These are phyloP conservation scores for Aureoboletus auriporus DNA, from an alignment of 768 basidiomycete species.

Conservation along the genomic window DNA sequence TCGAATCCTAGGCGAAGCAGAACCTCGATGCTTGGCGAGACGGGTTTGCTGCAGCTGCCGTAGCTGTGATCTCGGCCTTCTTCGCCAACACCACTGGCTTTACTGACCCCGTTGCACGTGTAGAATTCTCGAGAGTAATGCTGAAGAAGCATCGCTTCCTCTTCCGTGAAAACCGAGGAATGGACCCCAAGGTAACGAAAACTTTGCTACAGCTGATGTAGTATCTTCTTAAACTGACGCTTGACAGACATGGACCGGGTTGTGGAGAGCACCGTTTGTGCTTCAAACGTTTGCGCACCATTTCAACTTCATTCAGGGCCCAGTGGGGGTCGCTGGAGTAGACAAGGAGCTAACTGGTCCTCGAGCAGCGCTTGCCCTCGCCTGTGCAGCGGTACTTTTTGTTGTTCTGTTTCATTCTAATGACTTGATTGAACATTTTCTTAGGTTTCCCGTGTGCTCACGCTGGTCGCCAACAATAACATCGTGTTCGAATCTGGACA, in stretches of 20 bases:
- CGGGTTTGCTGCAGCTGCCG: too few species aligned
- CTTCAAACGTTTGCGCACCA: conserved; percentile 1
- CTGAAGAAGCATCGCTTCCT: too few species aligned
- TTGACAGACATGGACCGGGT: not conserved
- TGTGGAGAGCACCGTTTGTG: not conserved
- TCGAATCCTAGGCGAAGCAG: too few species aligned
- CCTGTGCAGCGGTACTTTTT: not conserved
- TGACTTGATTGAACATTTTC: not conserved
- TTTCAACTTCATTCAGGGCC: not conserved
- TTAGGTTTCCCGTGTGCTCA: not conserved
- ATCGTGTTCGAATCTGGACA: not conserved
- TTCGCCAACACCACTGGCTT: too few species aligned
- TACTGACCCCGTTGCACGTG: too few species aligned
- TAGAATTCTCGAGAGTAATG: too few species aligned
- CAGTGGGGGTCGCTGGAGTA: not conserved
- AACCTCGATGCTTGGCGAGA: too few species aligned
- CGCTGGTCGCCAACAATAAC: not conserved
- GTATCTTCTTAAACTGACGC: too few species aligned
- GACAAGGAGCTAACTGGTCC: not conserved
- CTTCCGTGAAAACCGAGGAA: too few species aligned
- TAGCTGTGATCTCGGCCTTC: too few species aligned
- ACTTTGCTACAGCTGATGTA: too few species aligned
- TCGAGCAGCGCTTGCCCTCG: not conserved
- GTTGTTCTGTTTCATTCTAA: not conserved
- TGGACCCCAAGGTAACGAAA: too few species aligned